Evolutionary conservation across 768 basidiomycete species (phyloP).

Genomic region (Scleroderma bovista): DNA sequence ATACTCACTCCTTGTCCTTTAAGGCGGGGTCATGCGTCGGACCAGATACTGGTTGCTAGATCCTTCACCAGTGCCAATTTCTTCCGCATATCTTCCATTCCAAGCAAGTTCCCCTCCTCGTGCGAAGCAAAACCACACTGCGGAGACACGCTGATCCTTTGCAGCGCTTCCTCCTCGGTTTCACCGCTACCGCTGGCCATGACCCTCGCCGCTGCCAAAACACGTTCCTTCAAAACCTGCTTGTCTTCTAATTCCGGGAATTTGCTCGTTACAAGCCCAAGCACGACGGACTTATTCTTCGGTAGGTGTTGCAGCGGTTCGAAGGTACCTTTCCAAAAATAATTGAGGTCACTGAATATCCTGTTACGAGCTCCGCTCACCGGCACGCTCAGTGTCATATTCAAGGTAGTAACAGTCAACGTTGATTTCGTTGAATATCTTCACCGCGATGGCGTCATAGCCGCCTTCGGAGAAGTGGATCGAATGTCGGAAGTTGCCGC

Average conservation of each 20-base stretch:
- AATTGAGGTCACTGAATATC: neutral
- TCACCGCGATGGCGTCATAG: constrained; percentile 40
- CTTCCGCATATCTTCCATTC: constrained; percentile 29
- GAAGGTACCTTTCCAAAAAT: constrained; percentile 19
- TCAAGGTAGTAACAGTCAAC: constrained; percentile 44
- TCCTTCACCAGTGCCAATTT: constrained; percentile 28
- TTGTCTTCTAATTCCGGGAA: constrained; percentile 39
- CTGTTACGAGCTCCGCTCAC: constrained; percentile 14
- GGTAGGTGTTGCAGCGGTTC: constrained; percentile 29
- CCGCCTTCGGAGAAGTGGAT: constrained; percentile 42
- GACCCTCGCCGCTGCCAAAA: constrained; percentile 38
- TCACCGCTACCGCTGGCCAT: constrained; percentile 35
- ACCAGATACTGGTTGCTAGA: constrained; percentile 35
- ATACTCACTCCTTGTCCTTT: neutral
- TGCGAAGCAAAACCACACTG: constrained; percentile 50
- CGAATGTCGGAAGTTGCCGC: constrained; percentile 30
- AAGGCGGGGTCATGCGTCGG: constrained; percentile 10
- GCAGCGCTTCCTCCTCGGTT: constrained; percentile 33
- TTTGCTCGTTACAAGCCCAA: constrained; percentile 42
- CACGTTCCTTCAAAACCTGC: constrained; percentile 33
- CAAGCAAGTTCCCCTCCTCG: constrained; percentile 39
- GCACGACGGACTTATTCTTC: constrained; percentile 34
- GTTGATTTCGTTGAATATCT: constrained; percentile 40
- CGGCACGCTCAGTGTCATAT: constrained; percentile 44
- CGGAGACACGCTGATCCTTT: constrained; percentile 40